These are phyloP conservation scores for Hanseniaspora lindneri DNA, from an alignment of 805 yeast genomes.

Conservation along the genomic window DNA sequence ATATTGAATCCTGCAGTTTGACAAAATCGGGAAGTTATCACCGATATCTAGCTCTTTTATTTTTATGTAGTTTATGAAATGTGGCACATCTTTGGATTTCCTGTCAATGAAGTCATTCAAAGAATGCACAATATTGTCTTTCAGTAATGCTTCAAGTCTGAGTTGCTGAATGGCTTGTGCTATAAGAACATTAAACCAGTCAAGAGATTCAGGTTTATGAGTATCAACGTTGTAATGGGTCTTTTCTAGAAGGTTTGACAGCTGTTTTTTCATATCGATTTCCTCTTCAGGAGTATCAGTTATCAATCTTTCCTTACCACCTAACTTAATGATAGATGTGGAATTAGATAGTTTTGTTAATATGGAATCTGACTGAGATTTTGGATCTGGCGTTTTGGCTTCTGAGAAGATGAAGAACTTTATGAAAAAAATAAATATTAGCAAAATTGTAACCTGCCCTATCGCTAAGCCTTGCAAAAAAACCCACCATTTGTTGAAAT, in stretches of 20 bases:
- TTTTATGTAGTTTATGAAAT: slow-evolving; percentile 62
- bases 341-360: slow-evolving; percentile 18
- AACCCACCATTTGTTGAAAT: slow-evolving; percentile 38
- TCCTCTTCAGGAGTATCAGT: slow-evolving; percentile 23
- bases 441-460: slow-evolving; percentile 62
- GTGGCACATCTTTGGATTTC: slow-evolving; percentile 52
- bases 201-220: slow-evolving; percentile 82
- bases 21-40: slow-evolving; percentile 86
- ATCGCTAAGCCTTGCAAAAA: slow-evolving; percentile 64
- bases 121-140: slow-evolving; percentile 75
- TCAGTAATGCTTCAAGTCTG: slow-evolving; percentile 73
- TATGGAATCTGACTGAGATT: slow-evolving; percentile 21
- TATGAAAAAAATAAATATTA: slow-evolving; percentile 51
- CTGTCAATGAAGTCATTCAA: slow-evolving; percentile 51
- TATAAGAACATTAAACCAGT: slow-evolving; percentile 90
- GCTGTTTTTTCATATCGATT: slow-evolving; percentile 21
- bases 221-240: slow-evolving; percentile 83
- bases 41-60: slow-evolving; percentile 85
- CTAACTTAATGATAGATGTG: slow-evolving; percentile 26
- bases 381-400: slow-evolving; percentile 30
- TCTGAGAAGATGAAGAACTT: slow-evolving; percentile 71
- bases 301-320: slow-evolving; percentile 22
- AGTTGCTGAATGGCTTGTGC: slow-evolving; percentile 84
- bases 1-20: slow-evolving; percentile 74
- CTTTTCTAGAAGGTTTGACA: slow-evolving; percentile 60